Conservation (phyloP, 192 early-diverging fungal genomes). For the Coemansia aciculifera region DNA sequence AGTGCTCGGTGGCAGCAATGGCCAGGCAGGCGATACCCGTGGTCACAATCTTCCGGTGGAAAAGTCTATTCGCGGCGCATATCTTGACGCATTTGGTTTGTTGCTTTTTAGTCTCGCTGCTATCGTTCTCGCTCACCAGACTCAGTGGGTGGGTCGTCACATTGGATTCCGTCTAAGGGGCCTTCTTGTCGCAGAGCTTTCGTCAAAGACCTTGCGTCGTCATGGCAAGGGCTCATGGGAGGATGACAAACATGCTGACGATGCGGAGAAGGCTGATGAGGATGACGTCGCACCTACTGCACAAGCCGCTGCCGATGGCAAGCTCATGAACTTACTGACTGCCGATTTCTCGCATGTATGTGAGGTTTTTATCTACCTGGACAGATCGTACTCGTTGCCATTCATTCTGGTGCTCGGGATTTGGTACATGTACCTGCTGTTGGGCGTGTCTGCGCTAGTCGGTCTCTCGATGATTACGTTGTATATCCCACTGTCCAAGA, state of each 20-base stretch:
- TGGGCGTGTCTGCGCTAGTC: constrained; percentile 74
- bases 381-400: constrained; percentile 60
- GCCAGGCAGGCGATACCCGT: not conserved
- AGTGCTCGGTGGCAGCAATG: constrained; percentile 20
- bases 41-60: not conserved
- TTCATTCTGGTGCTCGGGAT: constrained; percentile 67
- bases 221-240: constrained; percentile 58
- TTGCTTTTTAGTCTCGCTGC: constrained; percentile 38
- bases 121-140: constrained; percentile 58
- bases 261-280: constrained; percentile 7
- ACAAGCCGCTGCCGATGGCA: constrained; percentile 51
- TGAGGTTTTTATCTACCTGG: constrained; percentile 54
- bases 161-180: constrained; percentile 61
- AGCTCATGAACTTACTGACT: constrained; percentile 66
- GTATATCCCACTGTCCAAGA: constrained; percentile 56
- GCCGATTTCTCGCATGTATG: constrained; percentile 64
- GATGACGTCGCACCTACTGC: constrained; percentile 28
- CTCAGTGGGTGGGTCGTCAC: constrained; percentile 65
- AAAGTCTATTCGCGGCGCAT: constrained; percentile 29
- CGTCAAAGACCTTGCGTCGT: constrained; percentile 61
- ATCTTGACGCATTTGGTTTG: constrained; percentile 60
- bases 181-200: constrained; percentile 63
- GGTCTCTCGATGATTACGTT: constrained; percentile 68
- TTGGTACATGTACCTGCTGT: constrained; percentile 63
- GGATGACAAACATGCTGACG: constrained; percentile 19